phyloP scores from a whole-genome alignment of 441 rosid genomes.

The Brassica hybrid region DNA sequence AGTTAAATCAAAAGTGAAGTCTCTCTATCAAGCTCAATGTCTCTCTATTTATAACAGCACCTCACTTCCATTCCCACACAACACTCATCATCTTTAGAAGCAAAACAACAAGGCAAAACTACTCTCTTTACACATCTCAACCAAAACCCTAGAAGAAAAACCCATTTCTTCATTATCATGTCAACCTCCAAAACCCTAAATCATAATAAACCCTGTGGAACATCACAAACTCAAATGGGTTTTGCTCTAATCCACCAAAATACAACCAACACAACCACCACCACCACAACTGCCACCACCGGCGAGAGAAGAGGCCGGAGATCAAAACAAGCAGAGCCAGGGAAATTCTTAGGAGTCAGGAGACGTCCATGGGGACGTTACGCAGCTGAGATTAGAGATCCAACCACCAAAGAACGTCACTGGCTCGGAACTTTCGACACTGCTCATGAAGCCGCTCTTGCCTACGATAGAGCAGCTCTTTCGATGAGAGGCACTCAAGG shows the following conservation, averaged over 20 bases:
- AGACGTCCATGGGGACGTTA: conserved; percentile 96
- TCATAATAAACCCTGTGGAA: conserved; percentile 50
- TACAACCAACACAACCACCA: conserved; percentile 42
- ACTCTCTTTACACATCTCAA: conserved; percentile 11
- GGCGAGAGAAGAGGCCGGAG: conserved; percentile 76
- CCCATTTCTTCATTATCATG: conserved; percentile 29
- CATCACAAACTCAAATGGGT: conserved; percentile 50
- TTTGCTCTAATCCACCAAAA: conserved; percentile 68
- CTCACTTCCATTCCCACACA: conserved; percentile 34
- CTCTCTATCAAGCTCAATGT: conserved; percentile 23
- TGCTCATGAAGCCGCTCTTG: conserved; percentile 92
- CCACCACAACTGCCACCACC: conserved; percentile 38
- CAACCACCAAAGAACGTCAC: conserved; percentile 91
- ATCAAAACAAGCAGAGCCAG: conserved; percentile 85
- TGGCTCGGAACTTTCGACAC: conserved; percentile 97
- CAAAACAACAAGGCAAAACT: background rate
- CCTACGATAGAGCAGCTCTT: conserved; percentile 91
- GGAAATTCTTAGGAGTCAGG: conserved; percentile 86
- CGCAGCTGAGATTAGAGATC: conserved; percentile 93
- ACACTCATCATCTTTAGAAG: conserved; percentile 38
- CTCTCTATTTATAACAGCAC: conserved; percentile 43
- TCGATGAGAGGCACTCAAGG: conserved; percentile 89
- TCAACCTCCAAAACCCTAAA: conserved; percentile 42
- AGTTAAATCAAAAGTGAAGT: conserved; percentile 43
- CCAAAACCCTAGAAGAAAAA: conserved; percentile 32